Conservation (phyloP, 2,329 filamentous ascomycete species). For the Madurella fahalii region DNA sequence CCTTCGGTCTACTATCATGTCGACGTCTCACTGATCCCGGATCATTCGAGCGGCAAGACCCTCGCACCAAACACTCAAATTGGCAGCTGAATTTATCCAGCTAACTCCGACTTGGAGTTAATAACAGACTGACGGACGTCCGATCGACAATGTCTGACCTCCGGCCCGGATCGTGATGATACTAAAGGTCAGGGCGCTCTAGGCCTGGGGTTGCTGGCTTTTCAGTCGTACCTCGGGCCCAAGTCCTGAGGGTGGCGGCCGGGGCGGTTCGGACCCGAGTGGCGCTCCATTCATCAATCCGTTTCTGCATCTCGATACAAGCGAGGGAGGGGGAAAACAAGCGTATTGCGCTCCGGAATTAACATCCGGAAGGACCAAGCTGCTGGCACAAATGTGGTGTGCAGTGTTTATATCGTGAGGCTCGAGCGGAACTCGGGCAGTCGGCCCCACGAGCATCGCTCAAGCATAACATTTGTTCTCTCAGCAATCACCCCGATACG, state of each 20-base stretch:
- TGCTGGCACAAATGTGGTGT: constrained; percentile 1
- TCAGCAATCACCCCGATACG: background rate
- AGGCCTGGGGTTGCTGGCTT: background rate
- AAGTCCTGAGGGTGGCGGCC: background rate
- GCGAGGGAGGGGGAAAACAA: background rate
- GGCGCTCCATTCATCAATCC: constrained; percentile 19
- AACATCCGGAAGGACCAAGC: constrained; percentile 5
- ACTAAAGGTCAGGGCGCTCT: background rate
- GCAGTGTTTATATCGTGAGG: background rate
- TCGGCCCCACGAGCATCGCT: background rate
- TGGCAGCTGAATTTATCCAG: constrained; percentile 26
- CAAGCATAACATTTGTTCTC: background rate
- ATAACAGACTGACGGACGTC: constrained; percentile 25
- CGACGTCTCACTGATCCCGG: constrained; percentile 1
- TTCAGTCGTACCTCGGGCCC: background rate
- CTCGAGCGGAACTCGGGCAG: background rate
- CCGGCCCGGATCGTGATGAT: constrained; percentile 5
- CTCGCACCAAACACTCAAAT: constrained; percentile 14
- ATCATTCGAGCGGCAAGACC: constrained; percentile 1
- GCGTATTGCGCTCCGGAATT: background rate
- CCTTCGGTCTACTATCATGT: background rate
- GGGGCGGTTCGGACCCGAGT: constrained; percentile 22
- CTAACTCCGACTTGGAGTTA: constrained; percentile 21
- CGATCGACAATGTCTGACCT: constrained; percentile 9
- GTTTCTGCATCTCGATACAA: constrained; percentile 15